phyloP scores from a whole-genome alignment of 805 yeast genomes.

The Candida nitratophila region DNA sequence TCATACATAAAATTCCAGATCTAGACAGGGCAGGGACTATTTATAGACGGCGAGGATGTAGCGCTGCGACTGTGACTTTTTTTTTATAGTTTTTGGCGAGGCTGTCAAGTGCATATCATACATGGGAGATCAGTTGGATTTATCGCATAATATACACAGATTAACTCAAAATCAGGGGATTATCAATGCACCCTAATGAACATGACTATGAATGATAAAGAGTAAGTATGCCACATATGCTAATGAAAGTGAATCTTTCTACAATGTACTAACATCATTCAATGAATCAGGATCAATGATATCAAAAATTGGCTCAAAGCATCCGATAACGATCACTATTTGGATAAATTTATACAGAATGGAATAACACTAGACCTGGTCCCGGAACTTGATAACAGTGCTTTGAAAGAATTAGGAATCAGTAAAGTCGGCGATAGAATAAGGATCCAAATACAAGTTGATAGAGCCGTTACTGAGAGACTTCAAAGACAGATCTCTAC shows the following conservation, averaged over 20 bases:
- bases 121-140: too few species aligned
- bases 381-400: slow-evolving; percentile 52
- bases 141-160: too few species aligned
- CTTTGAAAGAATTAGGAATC: slow-evolving; percentile 69
- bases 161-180: too few species aligned
- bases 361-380: slow-evolving; percentile 52
- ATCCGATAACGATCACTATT: slow-evolving; percentile 21
- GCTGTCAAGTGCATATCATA: too few species aligned
- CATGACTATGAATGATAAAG: not conserved
- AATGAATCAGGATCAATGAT: not conserved
- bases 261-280: not conserved
- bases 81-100: too few species aligned
- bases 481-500: slow-evolving; percentile 13
- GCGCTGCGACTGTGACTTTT: too few species aligned
- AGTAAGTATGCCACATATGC: not conserved
- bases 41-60: not conserved
- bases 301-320: slow-evolving; percentile 9
- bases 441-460: slow-evolving; percentile 53
- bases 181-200: too few species aligned
- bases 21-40: not conserved
- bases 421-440: slow-evolving; percentile 79
- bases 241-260: not conserved
- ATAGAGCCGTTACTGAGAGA: slow-evolving; percentile 33
- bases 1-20: not conserved
- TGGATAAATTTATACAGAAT: slow-evolving; percentile 29